Conservation (phyloP, 176 grass and related monocot genomes). For the Oryza punctata region DNA sequence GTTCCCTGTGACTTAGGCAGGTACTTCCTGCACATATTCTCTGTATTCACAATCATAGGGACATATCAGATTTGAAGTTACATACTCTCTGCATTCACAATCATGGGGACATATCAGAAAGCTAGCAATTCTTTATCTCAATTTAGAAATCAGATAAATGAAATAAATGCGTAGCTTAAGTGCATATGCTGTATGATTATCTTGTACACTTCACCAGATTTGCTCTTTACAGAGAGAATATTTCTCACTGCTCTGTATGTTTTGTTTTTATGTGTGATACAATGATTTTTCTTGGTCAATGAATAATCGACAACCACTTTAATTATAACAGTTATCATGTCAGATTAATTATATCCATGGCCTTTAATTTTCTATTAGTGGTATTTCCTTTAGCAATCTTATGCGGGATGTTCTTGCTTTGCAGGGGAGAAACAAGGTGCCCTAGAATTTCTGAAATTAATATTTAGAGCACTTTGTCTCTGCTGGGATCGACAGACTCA, state of each 20-base stretch:
- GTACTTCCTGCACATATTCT: background rate
- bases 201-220: background rate
- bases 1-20: too few species aligned
- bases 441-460: conserved; percentile 90
- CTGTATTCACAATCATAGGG: background rate
- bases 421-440: conserved; percentile 98
- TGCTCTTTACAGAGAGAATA: background rate
- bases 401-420: conserved; percentile 28
- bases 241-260: conserved; percentile 4
- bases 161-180: conserved; percentile 12
- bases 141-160: background rate
- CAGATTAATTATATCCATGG: conserved; percentile 5
- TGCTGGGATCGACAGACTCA: conserved; percentile 99
- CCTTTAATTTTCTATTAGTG: background rate
- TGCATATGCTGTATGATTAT: background rate
- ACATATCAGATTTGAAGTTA: background rate
- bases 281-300: conserved; percentile 13
- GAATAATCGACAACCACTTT: conserved; percentile 5
- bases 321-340: background rate
- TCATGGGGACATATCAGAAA: background rate
- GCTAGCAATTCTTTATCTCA: background rate
- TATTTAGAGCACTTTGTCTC: conserved; percentile 94
- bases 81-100: background rate
- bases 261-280: background rate
- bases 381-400: conserved; percentile 20